Base-by-base conservation (phyloP, 306 rosid genomes). In the Vigna mungo region DNA sequence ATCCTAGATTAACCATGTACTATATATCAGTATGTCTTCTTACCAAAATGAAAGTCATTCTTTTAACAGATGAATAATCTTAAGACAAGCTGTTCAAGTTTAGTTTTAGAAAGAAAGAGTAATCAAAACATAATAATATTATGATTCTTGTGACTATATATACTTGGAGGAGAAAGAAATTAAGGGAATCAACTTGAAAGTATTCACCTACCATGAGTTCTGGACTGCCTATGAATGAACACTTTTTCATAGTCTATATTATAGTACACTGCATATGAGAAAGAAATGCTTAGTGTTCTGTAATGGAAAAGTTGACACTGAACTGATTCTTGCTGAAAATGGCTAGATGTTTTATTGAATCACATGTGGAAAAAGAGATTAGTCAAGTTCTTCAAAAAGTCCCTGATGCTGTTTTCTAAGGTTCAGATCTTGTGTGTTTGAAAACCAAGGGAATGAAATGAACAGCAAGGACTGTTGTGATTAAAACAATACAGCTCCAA, bases 171-270 rank as follows among this genome's bases (percentile, higher is more conserved):
- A 52, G 37, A 37, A 30, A 32, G 61, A 32, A 16, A 62, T 62
- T 34, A 75, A 34, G 51, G 64, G 53, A 63, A 20, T 36, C 59
- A 27, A 59, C 56, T 20, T 55, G 25, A 34, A 61, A 61, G 21
- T 39, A 15, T 60, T 47, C n/a, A 13, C 80, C 37, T 48, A 36
- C 53, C 64, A 8, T 34, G 60, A 62, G 3, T 76, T 51, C 37
- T 75, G 46, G 34, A 7, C 74, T 65, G 21, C 74, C 23, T 54
- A 66, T 39, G 56, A 58, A 73, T 56, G 49, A 48, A 70, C 15
- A 51, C 15, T 13, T 72, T 54, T 13, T 51, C 41, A 36, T 5
- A 14, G 12, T 60, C 41, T 30, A 60, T 6, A 4, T 18, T 30
- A 60, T 27, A 4, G 74, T 48, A 21, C 5, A 25, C 18, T 44